Evolutionary conservation across 306 rosid genomes (phyloP), one percentile per base, ranked within the genome.

Genomic region (Hylodesmum podocarpum): DNA sequence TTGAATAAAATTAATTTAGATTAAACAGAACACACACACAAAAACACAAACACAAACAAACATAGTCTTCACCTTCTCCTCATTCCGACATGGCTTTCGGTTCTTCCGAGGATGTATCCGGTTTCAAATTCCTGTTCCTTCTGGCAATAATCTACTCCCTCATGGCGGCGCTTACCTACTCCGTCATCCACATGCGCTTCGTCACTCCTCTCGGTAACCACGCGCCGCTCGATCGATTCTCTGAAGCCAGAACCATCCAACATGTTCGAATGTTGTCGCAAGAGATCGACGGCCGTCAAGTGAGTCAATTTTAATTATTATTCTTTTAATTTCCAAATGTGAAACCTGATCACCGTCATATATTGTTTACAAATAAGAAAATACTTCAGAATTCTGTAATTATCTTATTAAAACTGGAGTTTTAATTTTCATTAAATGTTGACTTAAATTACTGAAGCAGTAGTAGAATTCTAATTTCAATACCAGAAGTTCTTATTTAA

Each of bases 211-310:
- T 92, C 25, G 86, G 41, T 31, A 36, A 53, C 65, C 87, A 92
- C 43, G 99, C 97, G 18, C 99, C 99, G 25, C 88, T 83, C 36
- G 82, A 91, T 84, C 94, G 83, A 12, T 95, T 96, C 83, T 96
- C 99, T 0, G 99, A 92, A 82, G 98, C 83, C 25, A 86, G 99
- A 83, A 90, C 99, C 25, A 50, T 92, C 34, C 74, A 91, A 34
- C 99, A 96, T 18, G 85, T 96, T 12, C 92, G 97, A 9, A 28
- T 88, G 8, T 75, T 96, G 86, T 74, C 99, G 46, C 72, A 96
- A 39, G 96, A 92, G 80, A 96, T 96, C 89, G 87, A 82, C n/a
- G 96, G 97, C 58, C 98, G 98, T 77, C 99, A 96, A 74, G 97
- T 94, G 68, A 85, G 92, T 67, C 22, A 2, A 1, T 1, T 21